A percentile compares a stretch with the other conserved stretches of the same genome.
phyloP scores from a whole-genome alignment of 495 filamentous ascomycete species.

The Stereocaulon alpinum region DNA sequence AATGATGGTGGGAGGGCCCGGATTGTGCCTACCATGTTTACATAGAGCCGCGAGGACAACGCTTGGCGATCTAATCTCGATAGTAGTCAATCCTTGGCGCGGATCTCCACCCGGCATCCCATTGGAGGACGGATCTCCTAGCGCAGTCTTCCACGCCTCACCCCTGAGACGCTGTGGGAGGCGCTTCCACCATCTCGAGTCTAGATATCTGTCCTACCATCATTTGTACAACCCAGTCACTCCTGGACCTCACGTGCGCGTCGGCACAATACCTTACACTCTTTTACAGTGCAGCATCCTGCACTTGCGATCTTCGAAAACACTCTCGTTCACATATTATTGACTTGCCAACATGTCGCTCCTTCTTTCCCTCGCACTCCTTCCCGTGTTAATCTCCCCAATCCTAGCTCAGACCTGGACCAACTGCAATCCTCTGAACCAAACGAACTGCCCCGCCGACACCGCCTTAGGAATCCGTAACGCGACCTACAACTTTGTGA shows the following conservation, averaged over 20 bases:
- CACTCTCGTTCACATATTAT: neutral
- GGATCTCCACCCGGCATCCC: neutral
- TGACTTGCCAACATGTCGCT: neutral
- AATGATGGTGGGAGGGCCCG: too few relatives aligned
- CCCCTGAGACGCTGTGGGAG: neutral
- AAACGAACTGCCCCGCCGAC: conserved; percentile 50
- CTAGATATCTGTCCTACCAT: neutral
- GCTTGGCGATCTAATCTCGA: too few relatives aligned
- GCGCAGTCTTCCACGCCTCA: neutral
- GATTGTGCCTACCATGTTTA: too few relatives aligned
- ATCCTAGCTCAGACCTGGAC: conserved; percentile 49
- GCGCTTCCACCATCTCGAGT: neutral
- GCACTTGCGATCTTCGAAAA: neutral
- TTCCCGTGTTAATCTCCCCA: conserved; percentile 30
- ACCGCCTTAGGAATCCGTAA: conserved; percentile 52
- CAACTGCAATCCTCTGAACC: conserved; percentile 55
- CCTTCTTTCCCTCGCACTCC: conserved; percentile 18
- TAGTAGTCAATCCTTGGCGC: too few relatives aligned
- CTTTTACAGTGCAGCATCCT: neutral
- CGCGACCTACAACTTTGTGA: conserved; percentile 52
- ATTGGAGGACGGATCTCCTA: conserved; percentile 3
- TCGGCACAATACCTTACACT: neutral
- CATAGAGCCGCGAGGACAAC: too few relatives aligned
- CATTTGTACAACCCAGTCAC: neutral
- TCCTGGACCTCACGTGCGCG: neutral